Evolutionary conservation across 495 filamentous ascomycete species (phyloP).

Genomic region (Rostrohypoxylon terebratum): DNA sequence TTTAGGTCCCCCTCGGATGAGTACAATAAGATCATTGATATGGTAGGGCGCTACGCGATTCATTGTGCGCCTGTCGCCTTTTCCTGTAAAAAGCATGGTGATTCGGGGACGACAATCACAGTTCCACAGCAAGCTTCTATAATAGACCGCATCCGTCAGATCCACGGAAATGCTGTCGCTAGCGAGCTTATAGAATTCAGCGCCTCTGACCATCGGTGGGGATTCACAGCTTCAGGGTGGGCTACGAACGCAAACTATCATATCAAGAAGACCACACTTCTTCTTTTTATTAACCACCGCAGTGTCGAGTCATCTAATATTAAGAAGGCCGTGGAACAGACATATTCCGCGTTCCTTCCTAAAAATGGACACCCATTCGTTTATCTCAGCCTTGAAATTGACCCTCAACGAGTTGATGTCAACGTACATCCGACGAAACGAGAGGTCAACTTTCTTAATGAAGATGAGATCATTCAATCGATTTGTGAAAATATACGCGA

Average conservation of each 20-base stretch:
- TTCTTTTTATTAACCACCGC: constrained; percentile 97
- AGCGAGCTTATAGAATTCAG: constrained; percentile 88
- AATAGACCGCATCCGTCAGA: constrained; percentile 86
- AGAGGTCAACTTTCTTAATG: constrained; percentile 98
- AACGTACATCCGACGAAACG: constrained; percentile 98
- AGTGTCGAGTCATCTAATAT: constrained; percentile 94
- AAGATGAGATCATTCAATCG: constrained; percentile 93
- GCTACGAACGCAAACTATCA: constrained; percentile 96
- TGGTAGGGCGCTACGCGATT: constrained; percentile 94
- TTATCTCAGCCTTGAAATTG: constrained; percentile 93
- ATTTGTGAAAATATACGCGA: constrained; percentile 85
- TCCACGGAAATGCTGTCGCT: constrained; percentile 86
- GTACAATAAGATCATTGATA: constrained; percentile 96
- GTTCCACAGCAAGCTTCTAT: constrained; percentile 76
- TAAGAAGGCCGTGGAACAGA: constrained; percentile 91
- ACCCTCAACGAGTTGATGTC: constrained; percentile 93
- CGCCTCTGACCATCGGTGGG: constrained; percentile 78
- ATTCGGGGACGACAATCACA: constrained; percentile 82
- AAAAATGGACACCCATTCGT: constrained; percentile 96
- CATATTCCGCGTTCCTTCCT: constrained; percentile 88
- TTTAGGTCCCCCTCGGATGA: constrained; percentile 95
- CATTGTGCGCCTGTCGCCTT: constrained; percentile 93
- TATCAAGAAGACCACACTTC: constrained; percentile 87
- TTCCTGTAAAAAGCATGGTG: constrained; percentile 96
- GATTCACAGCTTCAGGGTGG: constrained; percentile 83